A percentile compares a stretch with the other conserved stretches of the same genome.
These are phyloP conservation scores for Verticillium nonalfalfae DNA, from an alignment of 2,329 filamentous ascomycete genomes.

Conservation along the genomic window DNA sequence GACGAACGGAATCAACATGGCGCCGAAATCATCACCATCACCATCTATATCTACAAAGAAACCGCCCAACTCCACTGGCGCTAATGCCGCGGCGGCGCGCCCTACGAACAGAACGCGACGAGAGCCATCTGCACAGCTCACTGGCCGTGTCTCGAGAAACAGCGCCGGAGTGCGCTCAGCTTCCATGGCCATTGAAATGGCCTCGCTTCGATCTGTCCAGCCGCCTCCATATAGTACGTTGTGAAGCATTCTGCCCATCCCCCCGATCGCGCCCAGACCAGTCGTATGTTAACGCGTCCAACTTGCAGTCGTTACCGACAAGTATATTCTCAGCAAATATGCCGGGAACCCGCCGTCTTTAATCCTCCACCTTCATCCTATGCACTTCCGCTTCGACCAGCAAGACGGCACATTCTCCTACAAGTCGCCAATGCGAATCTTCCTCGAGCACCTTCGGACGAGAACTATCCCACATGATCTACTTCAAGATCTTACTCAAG, in stretches of 20 bases:
- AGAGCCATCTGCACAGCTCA: conserved; percentile 40
- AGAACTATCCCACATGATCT: conserved; percentile 87
- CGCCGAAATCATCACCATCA: conserved; percentile 52
- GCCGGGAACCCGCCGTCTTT: conserved; percentile 71
- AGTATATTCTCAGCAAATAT: conserved; percentile 80
- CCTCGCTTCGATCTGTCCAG: conserved; percentile 28
- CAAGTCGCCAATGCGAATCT: conserved; percentile 81
- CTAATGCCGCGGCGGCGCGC: conserved; percentile 30
- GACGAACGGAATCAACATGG: conserved; percentile 47
- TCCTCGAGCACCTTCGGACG: conserved; percentile 68
- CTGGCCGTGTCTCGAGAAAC: conserved; percentile 42
- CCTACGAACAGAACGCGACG: conserved; percentile 53
- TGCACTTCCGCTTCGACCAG: conserved; percentile 86
- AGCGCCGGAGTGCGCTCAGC: conserved; percentile 43
- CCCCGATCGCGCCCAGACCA: neutral
- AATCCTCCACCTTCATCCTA: conserved; percentile 77
- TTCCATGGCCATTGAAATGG: conserved; percentile 37
- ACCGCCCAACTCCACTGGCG: conserved; percentile 34
- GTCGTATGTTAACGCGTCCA: neutral
- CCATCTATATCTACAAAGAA: conserved; percentile 52
- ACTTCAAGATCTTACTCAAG: conserved; percentile 66
- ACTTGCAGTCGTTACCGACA: conserved; percentile 60
- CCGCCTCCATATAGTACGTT: conserved; percentile 47
- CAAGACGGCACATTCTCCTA: conserved; percentile 91
- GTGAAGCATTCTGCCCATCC: neutral